These are phyloP conservation scores for Luffa aegyptiaca DNA, from an alignment of 306 rosid genomes.

Conservation along the genomic window DNA sequence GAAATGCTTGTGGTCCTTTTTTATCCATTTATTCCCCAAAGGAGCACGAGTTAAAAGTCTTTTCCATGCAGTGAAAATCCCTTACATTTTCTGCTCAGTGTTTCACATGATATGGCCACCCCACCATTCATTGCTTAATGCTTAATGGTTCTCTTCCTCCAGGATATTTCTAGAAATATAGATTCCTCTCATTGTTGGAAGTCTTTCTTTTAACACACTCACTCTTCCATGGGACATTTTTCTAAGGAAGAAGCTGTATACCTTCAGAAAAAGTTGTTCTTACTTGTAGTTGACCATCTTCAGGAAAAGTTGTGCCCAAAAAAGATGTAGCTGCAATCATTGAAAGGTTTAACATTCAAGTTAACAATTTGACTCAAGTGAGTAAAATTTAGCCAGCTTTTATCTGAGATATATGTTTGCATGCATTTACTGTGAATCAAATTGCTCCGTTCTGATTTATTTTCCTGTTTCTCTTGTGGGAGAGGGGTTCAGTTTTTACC, in stretches of 20 bases:
- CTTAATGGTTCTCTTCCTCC: background rate
- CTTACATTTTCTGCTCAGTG: background rate
- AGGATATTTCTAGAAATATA: background rate
- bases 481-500: constrained; percentile 58
- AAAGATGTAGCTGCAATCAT: constrained; percentile 59
- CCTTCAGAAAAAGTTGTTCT: background rate
- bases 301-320: constrained; percentile 71
- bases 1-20: background rate
- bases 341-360: constrained; percentile 87
- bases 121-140: background rate
- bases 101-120: background rate
- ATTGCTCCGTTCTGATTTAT: background rate
- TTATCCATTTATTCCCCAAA: background rate
- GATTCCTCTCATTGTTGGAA: background rate
- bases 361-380: constrained; percentile 89
- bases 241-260: background rate
- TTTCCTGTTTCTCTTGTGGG: background rate
- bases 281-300: constrained; percentile 17
- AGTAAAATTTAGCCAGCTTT: constrained; percentile 24
- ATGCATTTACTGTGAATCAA: background rate
- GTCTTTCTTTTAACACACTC: background rate
- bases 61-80: background rate
- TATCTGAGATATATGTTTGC: background rate
- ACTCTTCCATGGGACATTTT: background rate
- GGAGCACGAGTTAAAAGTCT: background rate